Conservation (phyloP, 2,329 filamentous ascomycete genomes). For the Exophiala sp. region DNA sequence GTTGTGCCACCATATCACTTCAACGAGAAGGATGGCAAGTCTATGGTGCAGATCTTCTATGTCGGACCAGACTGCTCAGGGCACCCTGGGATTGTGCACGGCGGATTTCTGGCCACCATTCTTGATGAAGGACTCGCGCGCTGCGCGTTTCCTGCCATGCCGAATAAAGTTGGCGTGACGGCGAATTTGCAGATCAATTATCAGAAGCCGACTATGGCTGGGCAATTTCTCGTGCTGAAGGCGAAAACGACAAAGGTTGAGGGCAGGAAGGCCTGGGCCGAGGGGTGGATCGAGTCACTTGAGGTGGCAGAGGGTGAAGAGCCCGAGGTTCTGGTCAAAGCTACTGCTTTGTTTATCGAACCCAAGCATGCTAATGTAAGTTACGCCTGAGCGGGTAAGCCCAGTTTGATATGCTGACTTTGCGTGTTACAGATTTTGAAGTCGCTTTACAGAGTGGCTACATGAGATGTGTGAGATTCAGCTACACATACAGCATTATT, state of each 20-base stretch:
- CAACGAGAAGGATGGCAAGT: slow-evolving; percentile 66
- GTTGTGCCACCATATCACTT: slow-evolving; percentile 79
- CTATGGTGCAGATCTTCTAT: slow-evolving; percentile 69
- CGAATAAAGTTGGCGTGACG: slow-evolving; percentile 80
- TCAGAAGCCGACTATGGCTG: slow-evolving; percentile 71
- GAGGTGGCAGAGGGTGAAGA: slow-evolving; percentile 58
- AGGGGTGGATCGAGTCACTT: slow-evolving; percentile 79
- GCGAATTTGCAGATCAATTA: slow-evolving; percentile 83
- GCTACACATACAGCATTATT: background rate
- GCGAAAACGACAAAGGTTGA: slow-evolving; percentile 82
- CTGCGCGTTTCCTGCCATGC: slow-evolving; percentile 83
- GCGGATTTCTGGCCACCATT: slow-evolving; percentile 85
- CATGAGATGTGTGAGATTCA: background rate
- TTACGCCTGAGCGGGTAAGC: background rate
- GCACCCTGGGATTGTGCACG: slow-evolving; percentile 86
- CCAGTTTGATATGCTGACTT: slow-evolving; percentile 1
- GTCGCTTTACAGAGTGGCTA: slow-evolving; percentile 22
- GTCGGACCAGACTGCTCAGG: slow-evolving; percentile 79
- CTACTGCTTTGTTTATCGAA: slow-evolving; percentile 82
- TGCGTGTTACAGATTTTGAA: slow-evolving; percentile 23
- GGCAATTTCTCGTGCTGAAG: slow-evolving; percentile 70
- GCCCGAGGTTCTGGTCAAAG: slow-evolving; percentile 71
- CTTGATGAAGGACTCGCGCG: slow-evolving; percentile 85
- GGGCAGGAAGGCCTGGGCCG: slow-evolving; percentile 91
- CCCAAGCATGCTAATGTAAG: slow-evolving; percentile 73